Conservation (phyloP, 108 stramenopile genomes). For the Cyclotella kingstonii region DNA sequence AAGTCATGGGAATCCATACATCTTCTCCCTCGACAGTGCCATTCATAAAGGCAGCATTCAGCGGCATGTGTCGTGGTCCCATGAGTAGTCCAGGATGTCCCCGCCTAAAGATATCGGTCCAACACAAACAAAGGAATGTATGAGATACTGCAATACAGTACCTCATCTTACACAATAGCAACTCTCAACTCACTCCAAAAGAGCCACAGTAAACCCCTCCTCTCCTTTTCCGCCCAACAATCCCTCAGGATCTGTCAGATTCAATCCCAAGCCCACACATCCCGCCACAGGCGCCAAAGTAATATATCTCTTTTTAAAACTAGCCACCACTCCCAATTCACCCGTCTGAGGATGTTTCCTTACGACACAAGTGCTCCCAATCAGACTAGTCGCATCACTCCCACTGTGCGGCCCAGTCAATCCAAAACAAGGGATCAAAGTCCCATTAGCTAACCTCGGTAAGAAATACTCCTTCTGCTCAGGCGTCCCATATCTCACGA, state of each 20-base stretch:
- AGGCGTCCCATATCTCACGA: constrained; percentile 91
- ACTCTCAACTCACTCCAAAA: constrained; percentile 78
- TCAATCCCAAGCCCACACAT: constrained; percentile 94
- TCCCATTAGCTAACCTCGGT: constrained; percentile 91
- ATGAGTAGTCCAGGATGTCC: constrained; percentile 90
- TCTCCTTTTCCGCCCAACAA: constrained; percentile 88
- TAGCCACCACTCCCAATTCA: constrained; percentile 90
- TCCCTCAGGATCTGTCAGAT: constrained; percentile 89
- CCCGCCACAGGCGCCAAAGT: constrained; percentile 97
- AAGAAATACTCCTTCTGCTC: constrained; percentile 95
- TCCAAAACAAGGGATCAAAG: constrained; percentile 97
- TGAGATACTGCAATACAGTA: neutral
- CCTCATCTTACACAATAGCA: neutral
- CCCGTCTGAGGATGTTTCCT: constrained; percentile 78
- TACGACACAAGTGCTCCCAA: constrained; percentile 88
- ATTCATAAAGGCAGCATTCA: constrained; percentile 96
- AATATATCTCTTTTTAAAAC: constrained; percentile 99
- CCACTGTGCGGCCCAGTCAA: constrained; percentile 96
- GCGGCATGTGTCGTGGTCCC: constrained; percentile 91
- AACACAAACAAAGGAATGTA: neutral
- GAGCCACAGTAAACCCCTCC: constrained; percentile 94
- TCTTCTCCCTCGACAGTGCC: constrained; percentile 98
- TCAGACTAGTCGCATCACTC: constrained; percentile 94
- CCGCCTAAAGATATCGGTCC: constrained; percentile 45
- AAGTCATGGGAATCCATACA: constrained; percentile 96